phyloP scores from a whole-genome alignment of 345 rosid species.

The Salix exigua region DNA sequence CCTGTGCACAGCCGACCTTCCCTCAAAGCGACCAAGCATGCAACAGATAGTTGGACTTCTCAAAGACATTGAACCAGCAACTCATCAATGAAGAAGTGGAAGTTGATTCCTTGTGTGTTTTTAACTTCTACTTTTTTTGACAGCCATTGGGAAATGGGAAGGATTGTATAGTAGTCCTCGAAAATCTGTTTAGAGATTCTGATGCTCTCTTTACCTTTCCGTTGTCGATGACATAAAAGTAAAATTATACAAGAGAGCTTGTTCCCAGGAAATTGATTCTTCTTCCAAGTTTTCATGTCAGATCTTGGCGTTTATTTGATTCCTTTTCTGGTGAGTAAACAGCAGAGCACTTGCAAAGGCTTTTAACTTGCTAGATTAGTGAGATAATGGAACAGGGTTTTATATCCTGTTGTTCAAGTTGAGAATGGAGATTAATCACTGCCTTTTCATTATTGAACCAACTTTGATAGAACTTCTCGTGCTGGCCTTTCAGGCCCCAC shows the following conservation, averaged over 20 bases:
- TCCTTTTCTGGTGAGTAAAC: background rate
- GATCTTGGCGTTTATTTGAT: background rate
- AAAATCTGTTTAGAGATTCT: constrained; percentile 16
- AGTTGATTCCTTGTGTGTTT: background rate
- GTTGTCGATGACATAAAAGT: constrained; percentile 15
- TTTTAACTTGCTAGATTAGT: background rate
- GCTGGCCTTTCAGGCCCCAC: background rate
- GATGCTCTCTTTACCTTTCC: constrained; percentile 12
- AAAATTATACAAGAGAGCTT: constrained; percentile 23
- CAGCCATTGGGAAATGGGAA: constrained; percentile 14
- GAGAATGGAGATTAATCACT: background rate
- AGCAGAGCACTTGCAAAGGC: background rate
- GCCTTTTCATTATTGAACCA: background rate
- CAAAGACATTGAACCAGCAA: constrained; percentile 73
- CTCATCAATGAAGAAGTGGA: constrained; percentile 31
- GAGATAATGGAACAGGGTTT: background rate
- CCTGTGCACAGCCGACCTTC: constrained; percentile 84
- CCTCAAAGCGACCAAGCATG: constrained; percentile 87
- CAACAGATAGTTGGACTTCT: constrained; percentile 95
- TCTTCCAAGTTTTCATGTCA: background rate
- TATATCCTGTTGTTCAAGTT: too few species aligned
- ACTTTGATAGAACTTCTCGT: background rate
- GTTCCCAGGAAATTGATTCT: constrained; percentile 8
- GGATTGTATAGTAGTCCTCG: constrained; percentile 30
- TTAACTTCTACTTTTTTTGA: constrained; percentile 3